Evolutionary conservation across 2,329 filamentous ascomycete genomes (phyloP).

Genomic region (Phyllosticta citribraziliensis): DNA sequence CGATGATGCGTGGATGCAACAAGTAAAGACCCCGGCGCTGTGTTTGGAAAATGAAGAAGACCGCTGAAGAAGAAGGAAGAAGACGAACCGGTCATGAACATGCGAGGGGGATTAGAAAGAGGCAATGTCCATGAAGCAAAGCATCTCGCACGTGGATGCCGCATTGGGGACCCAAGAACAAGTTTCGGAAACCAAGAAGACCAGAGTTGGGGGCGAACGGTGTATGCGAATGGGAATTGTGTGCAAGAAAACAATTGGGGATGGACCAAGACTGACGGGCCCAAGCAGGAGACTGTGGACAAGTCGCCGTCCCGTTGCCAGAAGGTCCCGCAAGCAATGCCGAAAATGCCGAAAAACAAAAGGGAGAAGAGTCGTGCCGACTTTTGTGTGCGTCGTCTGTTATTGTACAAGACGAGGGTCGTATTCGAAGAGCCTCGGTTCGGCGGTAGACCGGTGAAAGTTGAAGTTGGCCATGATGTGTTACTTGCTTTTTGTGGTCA

Average conservation of each 20-base stretch:
- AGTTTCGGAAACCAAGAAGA: not conserved
- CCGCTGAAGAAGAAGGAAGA: not conserved
- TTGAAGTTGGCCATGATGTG: not conserved
- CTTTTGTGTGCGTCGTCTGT: not conserved
- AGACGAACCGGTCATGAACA: not conserved
- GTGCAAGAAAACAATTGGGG: not conserved
- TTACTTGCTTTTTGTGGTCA: not conserved
- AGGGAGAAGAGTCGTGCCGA: not conserved
- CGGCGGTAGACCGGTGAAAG: not conserved
- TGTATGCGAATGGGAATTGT: not conserved
- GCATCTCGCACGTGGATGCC: not conserved
- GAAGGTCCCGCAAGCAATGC: not conserved
- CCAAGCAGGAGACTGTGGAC: not conserved
- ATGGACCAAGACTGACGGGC: not conserved
- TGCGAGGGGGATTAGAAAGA: not conserved
- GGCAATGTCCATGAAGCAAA: not conserved
- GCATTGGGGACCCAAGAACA: not conserved
- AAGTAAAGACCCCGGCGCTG: not conserved
- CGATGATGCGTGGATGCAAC: not conserved
- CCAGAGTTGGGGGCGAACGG: not conserved
- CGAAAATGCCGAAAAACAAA: conserved; percentile 1
- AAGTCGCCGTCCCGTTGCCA: not conserved
- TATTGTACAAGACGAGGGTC: not conserved
- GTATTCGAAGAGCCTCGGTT: not conserved
- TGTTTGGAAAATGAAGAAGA: not conserved